Evolutionary conservation across 2,329 filamentous ascomycete species (phyloP), one percentile per base, ranked within the genome.

Genomic region (Xylaria sp.): DNA sequence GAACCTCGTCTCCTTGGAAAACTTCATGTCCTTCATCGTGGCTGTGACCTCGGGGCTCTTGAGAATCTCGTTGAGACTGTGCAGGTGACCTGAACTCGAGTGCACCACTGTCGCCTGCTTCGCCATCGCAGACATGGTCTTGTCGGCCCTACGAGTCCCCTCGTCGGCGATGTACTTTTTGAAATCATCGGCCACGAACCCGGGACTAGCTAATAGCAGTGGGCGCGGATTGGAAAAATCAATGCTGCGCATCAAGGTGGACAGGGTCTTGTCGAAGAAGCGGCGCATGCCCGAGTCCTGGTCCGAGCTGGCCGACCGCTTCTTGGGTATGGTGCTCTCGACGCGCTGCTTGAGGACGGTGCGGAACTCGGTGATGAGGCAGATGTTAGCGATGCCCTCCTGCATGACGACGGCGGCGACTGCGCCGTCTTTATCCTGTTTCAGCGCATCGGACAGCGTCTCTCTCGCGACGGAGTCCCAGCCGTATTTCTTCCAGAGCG

Each of bases 351-450:
- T 91, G 65, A 94, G 81, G 32, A 95, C 86, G 3, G 92, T 95
- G 74, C 93, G 91, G 79, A 91, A 90, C 76, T 93, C 90, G 2
- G 92, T 94, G 64, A 96, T 92, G 25, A 94, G 85, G 79, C 92
- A 95, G 71, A 96, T 92, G 79, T 94, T 93, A 66, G 93, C 92
- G 18, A 92, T 80, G 18, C 92, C 92, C 76, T 98, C 95, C 75
- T 97, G 93, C 92, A 99, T 95, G 27, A 98, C 92, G 0, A 98
- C 91, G 0, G 96, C 95, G 64, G 94, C 93, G 21, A 97, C 87
- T 70, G 95, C 92, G 0, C 93, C 94, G 70, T 92, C 90, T 76
- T 91, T 90, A 72, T 93, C 91, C 73, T 92, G 89, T 74, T 93
- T 90, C 16, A 95, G 86, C 0, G 94, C 91, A 78, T 97, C 93